Conservation (phyloP, 768 basidiomycete genomes). For the Crepidotus variabilis region DNA sequence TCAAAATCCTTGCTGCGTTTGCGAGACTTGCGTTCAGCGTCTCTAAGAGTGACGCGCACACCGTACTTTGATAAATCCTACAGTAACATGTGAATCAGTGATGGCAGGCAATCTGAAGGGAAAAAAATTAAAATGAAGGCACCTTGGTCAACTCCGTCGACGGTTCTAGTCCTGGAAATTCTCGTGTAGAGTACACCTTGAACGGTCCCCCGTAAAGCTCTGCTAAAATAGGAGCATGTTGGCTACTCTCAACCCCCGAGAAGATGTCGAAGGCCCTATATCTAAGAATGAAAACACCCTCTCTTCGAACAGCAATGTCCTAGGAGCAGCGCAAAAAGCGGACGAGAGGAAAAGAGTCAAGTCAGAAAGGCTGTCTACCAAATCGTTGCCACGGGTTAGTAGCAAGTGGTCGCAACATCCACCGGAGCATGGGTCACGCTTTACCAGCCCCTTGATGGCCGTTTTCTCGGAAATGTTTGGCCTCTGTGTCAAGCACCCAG, state of each 20-base stretch:
- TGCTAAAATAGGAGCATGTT: constrained; percentile 43
- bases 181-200: constrained; percentile 68
- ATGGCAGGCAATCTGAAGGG: neutral
- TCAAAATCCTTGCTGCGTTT: constrained; percentile 21
- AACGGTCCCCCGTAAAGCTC: constrained; percentile 66
- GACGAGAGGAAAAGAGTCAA: neutral
- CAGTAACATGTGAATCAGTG: neutral
- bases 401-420: neutral
- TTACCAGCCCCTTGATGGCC: neutral
- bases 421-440: neutral
- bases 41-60: constrained; percentile 37
- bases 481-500: neutral
- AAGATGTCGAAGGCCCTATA: constrained; percentile 68
- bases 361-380: neutral
- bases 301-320: constrained; percentile 66
- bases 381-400: neutral
- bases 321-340: constrained; percentile 20
- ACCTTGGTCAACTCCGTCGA: constrained; percentile 73
- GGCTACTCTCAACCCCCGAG: constrained; percentile 28
- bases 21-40: constrained; percentile 35
- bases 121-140: constrained; percentile 10
- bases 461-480: neutral
- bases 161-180: constrained; percentile 66
- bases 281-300: constrained; percentile 67
- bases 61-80: constrained; percentile 35